Evolutionary conservation across 805 yeast species (phyloP).

Genomic region (Ogataea henricii): DNA sequence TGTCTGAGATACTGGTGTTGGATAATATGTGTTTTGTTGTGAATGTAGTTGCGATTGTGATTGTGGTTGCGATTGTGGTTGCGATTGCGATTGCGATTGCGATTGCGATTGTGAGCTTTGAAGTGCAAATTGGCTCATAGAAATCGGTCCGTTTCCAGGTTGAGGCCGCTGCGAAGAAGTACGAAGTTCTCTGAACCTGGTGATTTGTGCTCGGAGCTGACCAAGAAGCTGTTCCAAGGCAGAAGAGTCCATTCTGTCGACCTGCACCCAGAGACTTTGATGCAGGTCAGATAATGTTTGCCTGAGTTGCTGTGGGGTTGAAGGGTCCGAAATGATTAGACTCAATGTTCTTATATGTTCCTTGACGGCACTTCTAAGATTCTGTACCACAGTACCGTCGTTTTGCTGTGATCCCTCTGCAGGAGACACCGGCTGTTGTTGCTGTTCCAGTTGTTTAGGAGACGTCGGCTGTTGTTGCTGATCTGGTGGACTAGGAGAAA

Average conservation of each 20-base stretch:
- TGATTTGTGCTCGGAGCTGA: constrained; percentile 15
- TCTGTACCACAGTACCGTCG: neutral
- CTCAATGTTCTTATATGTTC: constrained; percentile 8
- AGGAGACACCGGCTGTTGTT: neutral
- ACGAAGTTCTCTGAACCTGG: constrained; percentile 8
- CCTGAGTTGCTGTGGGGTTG: constrained; percentile 13
- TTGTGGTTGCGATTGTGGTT: neutral
- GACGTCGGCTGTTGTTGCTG: neutral
- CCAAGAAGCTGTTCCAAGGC: constrained; percentile 13
- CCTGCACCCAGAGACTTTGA: constrained; percentile 13
- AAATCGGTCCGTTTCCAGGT: neutral
- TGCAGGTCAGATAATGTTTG: constrained; percentile 11
- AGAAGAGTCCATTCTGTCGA: constrained; percentile 13
- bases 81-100: neutral
- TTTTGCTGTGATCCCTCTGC: neutral
- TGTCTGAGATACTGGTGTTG: constrained; percentile 3
- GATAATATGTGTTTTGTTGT: neutral
- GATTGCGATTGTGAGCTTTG: neutral
- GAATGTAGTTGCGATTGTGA: neutral
- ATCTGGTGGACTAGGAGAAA: no score
- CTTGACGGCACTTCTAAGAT: constrained; percentile 9
- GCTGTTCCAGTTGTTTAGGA: neutral
- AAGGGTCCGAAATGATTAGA: constrained; percentile 13
- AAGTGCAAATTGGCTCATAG: constrained; percentile 7
- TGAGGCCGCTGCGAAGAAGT: neutral